Evolutionary conservation across 495 filamentous ascomycete genomes (phyloP), one percentile per base, ranked within the genome.

Genomic region (Thermothielavioides terrestris): DNA sequence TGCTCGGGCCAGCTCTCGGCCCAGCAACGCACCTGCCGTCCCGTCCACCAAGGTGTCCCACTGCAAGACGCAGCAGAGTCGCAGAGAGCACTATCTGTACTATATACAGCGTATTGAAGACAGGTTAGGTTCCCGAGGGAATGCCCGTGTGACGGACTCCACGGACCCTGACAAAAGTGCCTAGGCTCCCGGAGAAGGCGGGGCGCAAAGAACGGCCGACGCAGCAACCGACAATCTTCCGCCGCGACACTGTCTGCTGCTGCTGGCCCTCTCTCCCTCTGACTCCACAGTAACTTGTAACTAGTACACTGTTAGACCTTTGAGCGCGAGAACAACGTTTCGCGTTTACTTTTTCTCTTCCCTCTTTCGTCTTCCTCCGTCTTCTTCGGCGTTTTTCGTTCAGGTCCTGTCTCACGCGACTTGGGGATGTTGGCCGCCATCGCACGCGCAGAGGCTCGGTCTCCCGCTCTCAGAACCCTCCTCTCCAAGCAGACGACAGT

Each of bases 351-450:
- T 51, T 38, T 46, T 49, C 14, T 20, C 8, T 41, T 40, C 15
- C 7, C 12, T 37, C 12, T 26, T 28, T 6, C 36, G 34, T 41
- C 40, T 18, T 44, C 26, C 34, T 22, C 35, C 40, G 6, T 34
- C 35, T 12, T 31, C 32, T 20, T 23, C 32, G 37, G 36, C 21
- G 15, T 34, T 23, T 43, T 11, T 45, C 34, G 37, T 34, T 17
- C 20, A 41, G 18, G 37, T 52, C 42, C 42, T 34, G 37, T 34
- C 38, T 5, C 28, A 40, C 26, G 48, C 21, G 20, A 47, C 44
- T 22, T 56, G 50, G 55, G 54, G 55, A 66, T 66, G 63, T 66
- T 66, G 52, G 45, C 61, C 53, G 44, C 52, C 36, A 53, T 63
- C 49, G 55, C 54, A 45, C 34, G 62, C 32, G 53, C 56, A 58